Percentiles rank a stretch among this genome's conserved stretches.
Evolutionary conservation across 352 stramenopile genomes (phyloP).

Genomic region (Pythium aristosporum): DNA sequence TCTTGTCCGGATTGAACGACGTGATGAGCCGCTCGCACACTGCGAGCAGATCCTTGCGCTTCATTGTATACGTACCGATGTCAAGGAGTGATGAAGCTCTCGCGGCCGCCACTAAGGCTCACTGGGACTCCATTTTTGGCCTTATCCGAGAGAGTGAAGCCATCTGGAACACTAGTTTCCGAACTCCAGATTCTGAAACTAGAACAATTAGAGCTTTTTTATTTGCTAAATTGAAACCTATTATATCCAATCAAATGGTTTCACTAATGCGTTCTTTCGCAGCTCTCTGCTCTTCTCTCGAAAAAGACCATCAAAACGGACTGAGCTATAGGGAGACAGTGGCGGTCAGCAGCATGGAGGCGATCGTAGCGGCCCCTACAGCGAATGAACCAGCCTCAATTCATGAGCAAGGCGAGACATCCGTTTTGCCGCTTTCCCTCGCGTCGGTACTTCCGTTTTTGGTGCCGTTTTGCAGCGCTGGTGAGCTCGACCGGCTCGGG

Average conservation of each 20-base stretch:
- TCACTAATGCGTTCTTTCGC: constrained; percentile 11
- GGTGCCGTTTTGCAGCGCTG: constrained; percentile 42
- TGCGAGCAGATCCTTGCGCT: constrained; percentile 72
- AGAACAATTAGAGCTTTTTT: neutral
- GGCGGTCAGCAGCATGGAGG: constrained; percentile 4
- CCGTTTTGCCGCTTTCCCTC: constrained; percentile 2
- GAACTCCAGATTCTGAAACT: neutral
- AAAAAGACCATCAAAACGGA: constrained; percentile 20
- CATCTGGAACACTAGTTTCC: constrained; percentile 15
- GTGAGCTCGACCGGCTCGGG: constrained; percentile 44
- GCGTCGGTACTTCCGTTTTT: constrained; percentile 47
- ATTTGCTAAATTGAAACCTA: neutral
- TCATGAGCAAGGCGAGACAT: neutral
- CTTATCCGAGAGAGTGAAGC: constrained; percentile 7
- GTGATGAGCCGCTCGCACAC: constrained; percentile 72
- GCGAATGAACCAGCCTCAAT: neutral
- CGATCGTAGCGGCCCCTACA: neutral
- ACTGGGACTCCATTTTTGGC: constrained; percentile 18
- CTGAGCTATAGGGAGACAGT: neutral
- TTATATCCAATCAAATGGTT: constrained; percentile 9
- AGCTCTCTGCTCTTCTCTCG: neutral
- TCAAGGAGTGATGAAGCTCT: too few species aligned
- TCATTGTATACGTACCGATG: constrained; percentile 38
- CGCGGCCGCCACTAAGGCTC: neutral
- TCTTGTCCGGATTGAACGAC: constrained; percentile 72